Base-by-base conservation (phyloP, 345 rosid genomes). In the Gossypium turneri region DNA sequence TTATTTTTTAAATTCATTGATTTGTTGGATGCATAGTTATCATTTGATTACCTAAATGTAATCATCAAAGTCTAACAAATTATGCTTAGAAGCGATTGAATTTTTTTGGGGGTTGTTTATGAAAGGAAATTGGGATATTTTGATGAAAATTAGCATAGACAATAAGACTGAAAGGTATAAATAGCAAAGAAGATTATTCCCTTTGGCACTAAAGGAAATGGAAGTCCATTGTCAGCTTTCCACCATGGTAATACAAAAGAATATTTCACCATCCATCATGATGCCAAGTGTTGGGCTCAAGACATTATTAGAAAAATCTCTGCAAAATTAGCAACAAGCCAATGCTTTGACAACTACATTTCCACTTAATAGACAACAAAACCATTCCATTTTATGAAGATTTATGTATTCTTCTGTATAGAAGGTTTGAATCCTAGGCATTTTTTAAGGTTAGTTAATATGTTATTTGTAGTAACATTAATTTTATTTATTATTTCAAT, bases 191-290 rank as follows among this genome's bases (percentile, higher is more conserved):
- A 27, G 67, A 3, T 41, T 65, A 65, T 65, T 65, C 51, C 51
- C 9, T 43, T n/a, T 65, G 4, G 69, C 7, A n/a, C 70, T 22
- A 45, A 44, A 66, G 70, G 7, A 27, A 60, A 45, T 45, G 55
- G 34, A 25, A 45, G n/a, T n/a, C 12, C 12, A 13, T 25, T 15
- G 65, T 60, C 43, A 45, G 29, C 55, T 45, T 27, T 20, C 70
- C 70, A 66, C 19, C 55, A 44, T 15, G 53, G 11, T 16, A 67
- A 67, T 12, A n/a, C 22, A 66, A 67, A 67, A 12, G 29, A 67
- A 16, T 71, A 43, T 27, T 71, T 71, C 62, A 19, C 9, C 50
- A 70, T 70, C 63, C 38, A 29, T 29, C 38, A 70, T 70, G 29
- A 34, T 38, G 1, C 38, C 50, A 38, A 34, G 22, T 70, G 19